These are phyloP conservation scores for Ascoidea rubescens DNA, from an alignment of 805 yeast genomes.

Conservation along the genomic window DNA sequence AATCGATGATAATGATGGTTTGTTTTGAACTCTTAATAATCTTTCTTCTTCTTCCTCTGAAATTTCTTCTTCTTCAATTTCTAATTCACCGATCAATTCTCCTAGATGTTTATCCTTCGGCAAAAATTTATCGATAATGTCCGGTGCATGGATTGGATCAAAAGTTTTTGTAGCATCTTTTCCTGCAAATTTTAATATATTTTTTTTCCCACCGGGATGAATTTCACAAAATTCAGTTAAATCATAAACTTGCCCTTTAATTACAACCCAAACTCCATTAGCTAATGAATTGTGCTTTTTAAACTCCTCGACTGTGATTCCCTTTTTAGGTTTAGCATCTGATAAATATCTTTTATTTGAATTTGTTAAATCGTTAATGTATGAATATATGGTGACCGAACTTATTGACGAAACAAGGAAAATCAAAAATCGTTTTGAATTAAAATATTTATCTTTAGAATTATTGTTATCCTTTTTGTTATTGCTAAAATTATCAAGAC, in stretches of 20 bases:
- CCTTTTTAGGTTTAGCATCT: neutral
- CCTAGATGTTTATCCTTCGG: slow-evolving; percentile 53
- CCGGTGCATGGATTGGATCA: slow-evolving; percentile 86
- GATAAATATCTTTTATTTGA: neutral
- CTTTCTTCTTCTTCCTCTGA: slow-evolving; percentile 28
- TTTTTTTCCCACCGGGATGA: slow-evolving; percentile 76
- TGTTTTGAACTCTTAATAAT: slow-evolving; percentile 26
- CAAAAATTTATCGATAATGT: slow-evolving; percentile 53
- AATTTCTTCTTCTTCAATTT: slow-evolving; percentile 22
- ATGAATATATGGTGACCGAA: too few relatives aligned
- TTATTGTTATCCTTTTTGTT: too few relatives aligned
- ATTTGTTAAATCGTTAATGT: neutral
- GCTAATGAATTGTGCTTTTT: slow-evolving; percentile 3
- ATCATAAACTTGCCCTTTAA: slow-evolving; percentile 72
- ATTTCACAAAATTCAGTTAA: slow-evolving; percentile 53
- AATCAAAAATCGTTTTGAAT: neutral
- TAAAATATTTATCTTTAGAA: too few relatives aligned
- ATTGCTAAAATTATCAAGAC: neutral
- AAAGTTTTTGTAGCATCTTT: slow-evolving; percentile 73
- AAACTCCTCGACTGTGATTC: slow-evolving; percentile 1
- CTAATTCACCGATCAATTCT: slow-evolving; percentile 23
- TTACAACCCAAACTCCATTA: slow-evolving; percentile 54
- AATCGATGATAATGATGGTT: slow-evolving; percentile 59
- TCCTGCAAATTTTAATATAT: slow-evolving; percentile 71
- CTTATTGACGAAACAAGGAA: too few relatives aligned